A percentile compares a stretch with the other conserved stretches of the same genome.
Conservation (phyloP, 2,329 filamentous ascomycete species). For the Epichloe baconii region DNA sequence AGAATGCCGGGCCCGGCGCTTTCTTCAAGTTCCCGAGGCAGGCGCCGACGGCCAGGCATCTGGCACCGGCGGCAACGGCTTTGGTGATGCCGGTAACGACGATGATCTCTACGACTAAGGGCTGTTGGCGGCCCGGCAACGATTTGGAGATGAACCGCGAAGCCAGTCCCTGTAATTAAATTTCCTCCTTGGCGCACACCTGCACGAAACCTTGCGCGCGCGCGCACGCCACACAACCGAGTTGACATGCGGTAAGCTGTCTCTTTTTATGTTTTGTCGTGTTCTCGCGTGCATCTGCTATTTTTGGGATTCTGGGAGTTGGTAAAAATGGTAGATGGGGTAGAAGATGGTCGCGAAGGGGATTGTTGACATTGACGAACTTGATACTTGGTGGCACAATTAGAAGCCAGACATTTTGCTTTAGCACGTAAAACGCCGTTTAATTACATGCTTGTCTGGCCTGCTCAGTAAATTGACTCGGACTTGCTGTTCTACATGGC, state of each 20-base stretch:
- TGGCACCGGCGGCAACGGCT: slow-evolving; percentile 47
- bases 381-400: slow-evolving; percentile 4
- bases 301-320: slow-evolving; percentile 20
- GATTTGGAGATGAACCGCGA: slow-evolving; percentile 6
- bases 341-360: slow-evolving; percentile 4
- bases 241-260: neutral
- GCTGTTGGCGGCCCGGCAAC: slow-evolving; percentile 8
- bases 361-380: slow-evolving; percentile 1
- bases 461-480: neutral
- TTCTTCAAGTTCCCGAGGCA: slow-evolving; percentile 91
- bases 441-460: neutral
- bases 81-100: slow-evolving; percentile 82
- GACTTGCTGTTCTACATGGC: too few relatives aligned
- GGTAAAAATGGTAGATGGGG: slow-evolving; percentile 19
- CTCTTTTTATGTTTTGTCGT: slow-evolving; percentile 7
- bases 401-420: slow-evolving; percentile 2
- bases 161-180: slow-evolving; percentile 33
- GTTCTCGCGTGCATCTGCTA: slow-evolving; percentile 12
- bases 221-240: slow-evolving; percentile 3
- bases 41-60: slow-evolving; percentile 51
- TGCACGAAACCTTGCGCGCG: slow-evolving; percentile 11
- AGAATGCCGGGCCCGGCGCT: slow-evolving; percentile 87
- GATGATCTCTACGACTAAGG: slow-evolving; percentile 95
- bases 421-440: neutral
- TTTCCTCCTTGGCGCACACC: slow-evolving; percentile 23